Evolutionary conservation across 768 basidiomycete species (phyloP).

Genomic region (Epithele typhae): DNA sequence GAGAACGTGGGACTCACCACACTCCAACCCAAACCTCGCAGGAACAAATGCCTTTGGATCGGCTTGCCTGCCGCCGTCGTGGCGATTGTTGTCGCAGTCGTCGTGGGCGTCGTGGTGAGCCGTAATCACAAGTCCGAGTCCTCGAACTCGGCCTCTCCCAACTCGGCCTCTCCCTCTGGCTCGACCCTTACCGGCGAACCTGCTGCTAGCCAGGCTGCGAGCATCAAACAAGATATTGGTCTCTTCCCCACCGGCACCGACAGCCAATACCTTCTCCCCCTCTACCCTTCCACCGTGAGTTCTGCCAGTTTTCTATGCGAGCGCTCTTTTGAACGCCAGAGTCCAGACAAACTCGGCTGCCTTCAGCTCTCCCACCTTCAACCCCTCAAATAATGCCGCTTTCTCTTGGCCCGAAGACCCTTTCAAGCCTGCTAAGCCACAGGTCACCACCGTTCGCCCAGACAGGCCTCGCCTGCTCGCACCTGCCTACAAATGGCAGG

Average conservation of each 20-base stretch:
- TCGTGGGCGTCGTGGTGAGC: conserved; percentile 79
- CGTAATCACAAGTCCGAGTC: too few relatives aligned
- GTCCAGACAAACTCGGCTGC: conserved; percentile 68
- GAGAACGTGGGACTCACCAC: conserved; percentile 53
- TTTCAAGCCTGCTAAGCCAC: conserved; percentile 61
- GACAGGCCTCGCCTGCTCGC: conserved; percentile 93
- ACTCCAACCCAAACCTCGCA: conserved; percentile 47
- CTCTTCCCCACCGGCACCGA: conserved; percentile 76
- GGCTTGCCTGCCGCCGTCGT: conserved; percentile 65
- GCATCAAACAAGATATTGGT: conserved; percentile 53
- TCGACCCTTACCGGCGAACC: conserved; percentile 7
- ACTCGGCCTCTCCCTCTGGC: background rate
- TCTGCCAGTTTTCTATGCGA: too few relatives aligned
- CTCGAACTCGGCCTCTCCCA: conserved; percentile 36
- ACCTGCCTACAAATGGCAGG: conserved; percentile 86
- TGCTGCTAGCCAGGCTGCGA: conserved; percentile 11
- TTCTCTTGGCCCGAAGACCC: conserved; percentile 78
- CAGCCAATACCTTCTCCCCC: conserved; percentile 70
- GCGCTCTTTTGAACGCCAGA: background rate
- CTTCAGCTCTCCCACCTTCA: conserved; percentile 69
- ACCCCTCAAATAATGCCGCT: conserved; percentile 44
- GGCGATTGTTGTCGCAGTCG: conserved; percentile 59
- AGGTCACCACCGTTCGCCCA: conserved; percentile 52
- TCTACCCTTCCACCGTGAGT: conserved; percentile 85
- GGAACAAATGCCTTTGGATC: conserved; percentile 70